These are phyloP conservation scores for Sporothrix dimorphospora DNA, from an alignment of 2,329 filamentous ascomycete species.

Conservation along the genomic window DNA sequence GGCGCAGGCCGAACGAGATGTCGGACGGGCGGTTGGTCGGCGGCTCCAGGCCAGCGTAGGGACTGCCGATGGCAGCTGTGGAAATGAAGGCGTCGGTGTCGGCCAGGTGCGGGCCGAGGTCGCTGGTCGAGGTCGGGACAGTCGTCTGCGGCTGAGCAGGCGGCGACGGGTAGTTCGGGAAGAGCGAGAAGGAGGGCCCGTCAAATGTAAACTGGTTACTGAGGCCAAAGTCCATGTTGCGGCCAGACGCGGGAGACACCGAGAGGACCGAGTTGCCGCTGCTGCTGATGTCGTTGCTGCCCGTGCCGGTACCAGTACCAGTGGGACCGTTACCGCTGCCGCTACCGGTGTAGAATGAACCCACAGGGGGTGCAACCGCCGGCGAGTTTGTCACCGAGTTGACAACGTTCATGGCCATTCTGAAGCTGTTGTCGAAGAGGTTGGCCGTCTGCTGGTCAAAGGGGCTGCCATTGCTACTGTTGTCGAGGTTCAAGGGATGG, in stretches of 20 bases:
- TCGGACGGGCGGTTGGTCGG: conserved; percentile 65
- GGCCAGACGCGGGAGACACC: conserved; percentile 29
- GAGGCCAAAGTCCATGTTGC: conserved; percentile 19
- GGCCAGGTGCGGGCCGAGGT: conserved; percentile 18
- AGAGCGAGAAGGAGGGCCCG: conserved; percentile 2
- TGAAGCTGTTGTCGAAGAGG: conserved; percentile 16
- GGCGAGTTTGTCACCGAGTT: background rate
- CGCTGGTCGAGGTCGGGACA: conserved; percentile 22
- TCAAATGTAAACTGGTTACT: conserved; percentile 8
- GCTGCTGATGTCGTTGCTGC: conserved; percentile 16
- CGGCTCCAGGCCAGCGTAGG: conserved; percentile 45
- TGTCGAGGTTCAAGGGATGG: conserved; percentile 32
- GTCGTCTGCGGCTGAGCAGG: background rate
- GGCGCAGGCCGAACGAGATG: conserved; percentile 67
- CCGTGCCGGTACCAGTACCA: background rate
- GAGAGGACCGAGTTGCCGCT: conserved; percentile 10
- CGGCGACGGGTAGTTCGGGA: background rate
- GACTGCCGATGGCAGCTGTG: conserved; percentile 37
- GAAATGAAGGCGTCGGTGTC: conserved; percentile 17
- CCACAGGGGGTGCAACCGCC: background rate
- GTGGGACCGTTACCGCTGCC: background rate
- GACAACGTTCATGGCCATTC: conserved; percentile 10
- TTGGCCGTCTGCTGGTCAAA: conserved; percentile 8
- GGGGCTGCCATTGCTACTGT: background rate
- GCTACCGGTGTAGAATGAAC: background rate